These are phyloP conservation scores for Elongisporangium undulatum DNA, from an alignment of 352 stramenopile species.

Conservation along the genomic window DNA sequence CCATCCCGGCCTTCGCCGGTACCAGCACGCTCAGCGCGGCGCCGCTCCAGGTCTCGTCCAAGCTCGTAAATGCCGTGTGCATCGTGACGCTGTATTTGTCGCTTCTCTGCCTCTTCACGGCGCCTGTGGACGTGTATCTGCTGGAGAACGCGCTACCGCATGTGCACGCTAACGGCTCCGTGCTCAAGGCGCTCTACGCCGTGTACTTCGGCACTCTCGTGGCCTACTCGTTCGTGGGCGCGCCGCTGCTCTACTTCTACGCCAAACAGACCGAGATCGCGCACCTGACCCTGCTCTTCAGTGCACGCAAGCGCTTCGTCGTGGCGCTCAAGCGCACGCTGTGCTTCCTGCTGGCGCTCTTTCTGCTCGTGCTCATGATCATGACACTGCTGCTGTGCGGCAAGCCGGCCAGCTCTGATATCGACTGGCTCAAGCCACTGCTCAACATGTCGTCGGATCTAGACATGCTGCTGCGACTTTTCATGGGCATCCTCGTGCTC, in stretches of 20 bases:
- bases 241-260: constrained; percentile 80
- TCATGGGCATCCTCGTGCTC: constrained; percentile 70
- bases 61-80: constrained; percentile 67
- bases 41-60: constrained; percentile 57
- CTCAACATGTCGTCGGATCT: constrained; percentile 73
- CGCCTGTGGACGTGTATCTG: constrained; percentile 76
- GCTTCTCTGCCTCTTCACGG: constrained; percentile 73
- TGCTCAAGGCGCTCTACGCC: constrained; percentile 60
- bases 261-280: constrained; percentile 80
- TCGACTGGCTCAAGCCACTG: constrained; percentile 82
- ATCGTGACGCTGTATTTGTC: constrained; percentile 65
- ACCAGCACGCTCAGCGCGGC: constrained; percentile 53
- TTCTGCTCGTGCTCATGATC: constrained; percentile 57
- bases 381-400: constrained; percentile 72
- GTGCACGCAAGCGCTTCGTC: constrained; percentile 39
- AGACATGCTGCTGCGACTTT: constrained; percentile 60
- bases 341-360: constrained; percentile 70
- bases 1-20: constrained; percentile 44
- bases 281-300: constrained; percentile 73
- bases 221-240: constrained; percentile 63
- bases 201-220: constrained; percentile 63
- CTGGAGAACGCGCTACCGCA: constrained; percentile 66
- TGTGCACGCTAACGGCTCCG: constrained; percentile 44
- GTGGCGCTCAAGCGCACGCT: constrained; percentile 64
- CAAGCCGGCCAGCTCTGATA: constrained; percentile 67